Evolutionary conservation across 345 rosid genomes (phyloP).

Genomic region (Pugionium dolabratum): DNA sequence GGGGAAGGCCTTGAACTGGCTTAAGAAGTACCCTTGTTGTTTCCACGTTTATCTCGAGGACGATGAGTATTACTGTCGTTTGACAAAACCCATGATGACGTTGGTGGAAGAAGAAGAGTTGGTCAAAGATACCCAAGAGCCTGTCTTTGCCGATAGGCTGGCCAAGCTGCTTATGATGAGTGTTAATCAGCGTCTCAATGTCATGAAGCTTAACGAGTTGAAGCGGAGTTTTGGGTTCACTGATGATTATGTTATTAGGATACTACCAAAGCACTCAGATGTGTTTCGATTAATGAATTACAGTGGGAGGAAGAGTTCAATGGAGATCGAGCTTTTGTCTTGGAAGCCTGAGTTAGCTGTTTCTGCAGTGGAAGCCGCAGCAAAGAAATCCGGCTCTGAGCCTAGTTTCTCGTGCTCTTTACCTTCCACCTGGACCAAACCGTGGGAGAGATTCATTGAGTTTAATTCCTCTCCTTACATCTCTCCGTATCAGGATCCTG

Average conservation of each 20-base stretch:
- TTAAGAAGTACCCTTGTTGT: conserved; percentile 87
- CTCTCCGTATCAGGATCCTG: conserved; percentile 62
- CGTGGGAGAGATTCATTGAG: conserved; percentile 70
- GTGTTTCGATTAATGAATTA: conserved; percentile 63
- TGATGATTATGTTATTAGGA: conserved; percentile 81
- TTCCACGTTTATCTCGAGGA: conserved; percentile 63
- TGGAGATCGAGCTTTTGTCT: conserved; percentile 84
- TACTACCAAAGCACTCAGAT: conserved; percentile 63
- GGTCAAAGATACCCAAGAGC: conserved; percentile 68
- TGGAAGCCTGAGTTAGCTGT: conserved; percentile 73
- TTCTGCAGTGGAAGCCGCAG: conserved; percentile 69
- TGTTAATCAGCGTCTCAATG: conserved; percentile 67
- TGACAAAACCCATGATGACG: conserved; percentile 71
- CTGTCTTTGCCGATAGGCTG: conserved; percentile 53
- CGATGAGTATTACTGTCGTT: conserved; percentile 63
- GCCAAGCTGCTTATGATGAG: conserved; percentile 88
- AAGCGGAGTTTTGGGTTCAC: conserved; percentile 79
- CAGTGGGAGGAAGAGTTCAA: conserved; percentile 79
- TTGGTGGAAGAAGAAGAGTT: conserved; percentile 82
- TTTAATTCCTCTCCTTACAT: conserved; percentile 73
- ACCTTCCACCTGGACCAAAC: conserved; percentile 75
- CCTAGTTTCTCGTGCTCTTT: conserved; percentile 66
- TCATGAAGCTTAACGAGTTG: conserved; percentile 66
- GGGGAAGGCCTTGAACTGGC: conserved; percentile 93
- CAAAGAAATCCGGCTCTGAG: conserved; percentile 49